phyloP scores from a whole-genome alignment of 345 rosid species.

The Brassica carinata region DNA sequence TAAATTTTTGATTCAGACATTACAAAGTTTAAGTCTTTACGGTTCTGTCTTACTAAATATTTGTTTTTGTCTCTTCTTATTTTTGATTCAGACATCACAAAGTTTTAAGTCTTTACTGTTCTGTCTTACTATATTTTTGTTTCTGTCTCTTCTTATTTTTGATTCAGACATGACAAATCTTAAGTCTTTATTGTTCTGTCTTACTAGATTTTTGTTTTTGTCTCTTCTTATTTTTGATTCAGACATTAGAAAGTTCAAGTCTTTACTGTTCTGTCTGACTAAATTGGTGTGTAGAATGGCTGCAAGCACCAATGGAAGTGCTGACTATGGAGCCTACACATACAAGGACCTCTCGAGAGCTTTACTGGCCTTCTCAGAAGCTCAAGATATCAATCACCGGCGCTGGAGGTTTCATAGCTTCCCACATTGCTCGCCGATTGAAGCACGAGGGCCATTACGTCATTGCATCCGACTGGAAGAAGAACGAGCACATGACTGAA shows the following conservation, averaged over 20 bases:
- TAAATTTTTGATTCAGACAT: no score
- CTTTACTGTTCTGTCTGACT: neutral
- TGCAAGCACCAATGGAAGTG: constrained; percentile 59
- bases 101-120: neutral
- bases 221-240: neutral
- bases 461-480: constrained; percentile 99
- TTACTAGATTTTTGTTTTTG: neutral
- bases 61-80: neutral
- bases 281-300: constrained; percentile 61
- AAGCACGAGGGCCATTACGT: constrained; percentile 95
- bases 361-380: constrained; percentile 88
- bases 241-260: neutral
- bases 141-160: neutral
- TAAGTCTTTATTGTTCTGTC: neutral
- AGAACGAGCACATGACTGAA: constrained; percentile 98
- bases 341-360: constrained; percentile 82
- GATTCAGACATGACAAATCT: no score
- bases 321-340: constrained; percentile 75
- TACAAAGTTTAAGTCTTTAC: neutral
- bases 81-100: neutral
- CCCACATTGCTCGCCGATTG: constrained; percentile 97
- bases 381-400: constrained; percentile 86
- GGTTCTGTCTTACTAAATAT: neutral
- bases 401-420: constrained; percentile 95
- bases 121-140: neutral